These are phyloP conservation scores for Candida koratica DNA, from an alignment of 805 yeast genomes.

Conservation along the genomic window DNA sequence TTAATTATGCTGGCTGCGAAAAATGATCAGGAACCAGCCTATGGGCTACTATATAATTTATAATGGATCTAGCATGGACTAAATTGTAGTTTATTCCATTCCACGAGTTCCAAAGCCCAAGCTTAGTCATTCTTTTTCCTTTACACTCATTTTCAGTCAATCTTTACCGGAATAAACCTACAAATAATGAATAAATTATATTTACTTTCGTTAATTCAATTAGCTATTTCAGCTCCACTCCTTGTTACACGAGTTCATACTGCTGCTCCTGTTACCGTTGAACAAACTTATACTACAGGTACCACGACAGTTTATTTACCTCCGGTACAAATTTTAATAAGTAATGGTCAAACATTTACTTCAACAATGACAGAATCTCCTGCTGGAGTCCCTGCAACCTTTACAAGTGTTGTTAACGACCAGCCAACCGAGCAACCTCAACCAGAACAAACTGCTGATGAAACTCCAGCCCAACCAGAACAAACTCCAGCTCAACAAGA, in stretches of 20 bases:
- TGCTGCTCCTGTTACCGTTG: conserved; percentile 50
- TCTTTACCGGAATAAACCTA: neutral
- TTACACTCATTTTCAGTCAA: conserved; percentile 3
- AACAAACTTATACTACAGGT: conserved; percentile 40
- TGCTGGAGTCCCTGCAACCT: conserved; percentile 34
- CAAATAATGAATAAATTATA: conserved; percentile 7
- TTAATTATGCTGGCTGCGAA: conserved; percentile 13
- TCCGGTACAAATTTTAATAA: conserved; percentile 49
- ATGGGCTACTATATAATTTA: conserved; percentile 2
- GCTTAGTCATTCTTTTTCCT: conserved; percentile 9
- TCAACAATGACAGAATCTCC: conserved; percentile 37
- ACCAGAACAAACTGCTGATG: conserved; percentile 14
- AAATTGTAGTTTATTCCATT: no score
- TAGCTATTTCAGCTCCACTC: conserved; percentile 31
- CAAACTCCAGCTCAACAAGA: conserved; percentile 9
- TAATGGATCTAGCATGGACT: no score
- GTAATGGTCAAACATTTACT: conserved; percentile 50
- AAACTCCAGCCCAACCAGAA: conserved; percentile 1
- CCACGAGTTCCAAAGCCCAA: conserved; percentile 7
- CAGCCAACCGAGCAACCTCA: conserved; percentile 17
- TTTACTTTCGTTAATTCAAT: conserved; percentile 18
- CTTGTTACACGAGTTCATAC: conserved; percentile 53
- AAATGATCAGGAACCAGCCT: conserved; percentile 4
- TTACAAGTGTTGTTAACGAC: conserved; percentile 20
- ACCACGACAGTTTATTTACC: conserved; percentile 49